Evolutionary conservation across 2,329 filamentous ascomycete genomes (phyloP).

Genomic region (Fusarium chuoi): DNA sequence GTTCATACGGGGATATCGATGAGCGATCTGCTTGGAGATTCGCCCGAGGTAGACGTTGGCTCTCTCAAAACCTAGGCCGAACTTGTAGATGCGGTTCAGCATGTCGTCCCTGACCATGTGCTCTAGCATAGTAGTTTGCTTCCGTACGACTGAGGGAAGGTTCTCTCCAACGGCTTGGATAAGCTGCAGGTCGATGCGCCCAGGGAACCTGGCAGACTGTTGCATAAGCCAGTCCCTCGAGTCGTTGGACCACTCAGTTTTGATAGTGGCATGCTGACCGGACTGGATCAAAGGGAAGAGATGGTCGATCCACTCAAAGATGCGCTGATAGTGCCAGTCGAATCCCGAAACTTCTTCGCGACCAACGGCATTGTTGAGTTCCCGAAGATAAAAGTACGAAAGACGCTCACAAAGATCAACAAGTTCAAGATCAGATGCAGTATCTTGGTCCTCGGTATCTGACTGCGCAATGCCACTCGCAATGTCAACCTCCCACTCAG

Average conservation of each 20-base stretch:
- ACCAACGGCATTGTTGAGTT: background rate
- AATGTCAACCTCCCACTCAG: conserved; percentile 3
- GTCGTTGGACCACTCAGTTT: background rate
- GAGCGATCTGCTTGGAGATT: background rate
- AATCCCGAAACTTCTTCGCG: background rate
- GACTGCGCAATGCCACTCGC: background rate
- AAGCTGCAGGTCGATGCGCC: conserved; percentile 39
- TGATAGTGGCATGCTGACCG: background rate
- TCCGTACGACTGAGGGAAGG: conserved; percentile 48
- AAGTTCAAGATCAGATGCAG: conserved; percentile 1
- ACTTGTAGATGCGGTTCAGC: conserved; percentile 49
- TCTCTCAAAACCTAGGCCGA: conserved; percentile 10
- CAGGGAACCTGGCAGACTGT: background rate
- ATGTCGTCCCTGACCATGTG: conserved; percentile 49
- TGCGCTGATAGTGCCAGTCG: background rate
- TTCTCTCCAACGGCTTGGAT: conserved; percentile 47
- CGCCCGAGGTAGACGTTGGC: conserved; percentile 29
- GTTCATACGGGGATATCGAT: conserved; percentile 13
- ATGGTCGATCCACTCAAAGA: conserved; percentile 3
- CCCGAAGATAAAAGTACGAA: background rate
- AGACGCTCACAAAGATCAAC: background rate
- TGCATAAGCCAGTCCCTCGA: background rate
- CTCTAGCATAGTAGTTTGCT: conserved; percentile 51
- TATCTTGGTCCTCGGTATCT: background rate
- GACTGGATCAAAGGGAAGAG: background rate